These are phyloP conservation scores for Aureobasidium uvarum DNA, from an alignment of 2,329 filamentous ascomycete genomes.

Conservation along the genomic window DNA sequence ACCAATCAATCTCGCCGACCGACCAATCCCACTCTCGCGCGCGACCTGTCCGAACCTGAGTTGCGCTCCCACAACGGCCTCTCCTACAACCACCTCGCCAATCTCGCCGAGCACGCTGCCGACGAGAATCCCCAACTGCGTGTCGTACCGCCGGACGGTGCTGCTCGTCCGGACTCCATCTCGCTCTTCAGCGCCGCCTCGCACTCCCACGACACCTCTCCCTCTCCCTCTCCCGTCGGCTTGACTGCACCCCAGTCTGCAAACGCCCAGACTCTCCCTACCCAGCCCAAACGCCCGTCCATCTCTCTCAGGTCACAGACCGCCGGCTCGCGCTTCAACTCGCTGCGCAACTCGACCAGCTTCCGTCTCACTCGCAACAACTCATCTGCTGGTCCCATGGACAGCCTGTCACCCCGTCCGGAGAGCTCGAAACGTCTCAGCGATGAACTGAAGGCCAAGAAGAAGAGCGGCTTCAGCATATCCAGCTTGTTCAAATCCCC, in stretches of 20 bases:
- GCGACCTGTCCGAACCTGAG: slow-evolving; percentile 24
- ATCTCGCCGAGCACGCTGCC: slow-evolving; percentile 14
- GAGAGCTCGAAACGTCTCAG: slow-evolving; percentile 66
- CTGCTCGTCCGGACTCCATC: slow-evolving; percentile 23
- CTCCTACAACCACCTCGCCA: slow-evolving; percentile 18
- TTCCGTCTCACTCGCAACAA: slow-evolving; percentile 8
- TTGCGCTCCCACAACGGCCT: slow-evolving; percentile 23
- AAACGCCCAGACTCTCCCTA: slow-evolving; percentile 11
- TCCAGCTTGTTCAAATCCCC: slow-evolving; percentile 80
- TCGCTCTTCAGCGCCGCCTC: slow-evolving; percentile 24
- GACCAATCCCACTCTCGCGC: slow-evolving; percentile 17
- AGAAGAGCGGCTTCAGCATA: slow-evolving; percentile 87
- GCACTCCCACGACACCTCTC: slow-evolving; percentile 8
- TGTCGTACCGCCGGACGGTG: slow-evolving; percentile 13
- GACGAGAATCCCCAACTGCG: slow-evolving; percentile 17
- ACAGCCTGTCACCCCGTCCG: slow-evolving; percentile 44
- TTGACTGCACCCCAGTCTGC: slow-evolving; percentile 21
- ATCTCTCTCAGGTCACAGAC: slow-evolving; percentile 23
- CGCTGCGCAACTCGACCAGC: slow-evolving; percentile 24
- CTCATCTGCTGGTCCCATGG: slow-evolving; percentile 44
- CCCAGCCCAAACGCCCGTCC: slow-evolving; percentile 15
- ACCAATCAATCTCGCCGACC: slow-evolving; percentile 19
- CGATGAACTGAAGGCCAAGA: slow-evolving; percentile 71
- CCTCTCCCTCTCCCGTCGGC: slow-evolving; percentile 3
- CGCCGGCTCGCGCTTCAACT: slow-evolving; percentile 21